Percentiles rank a stretch among this genome's conserved stretches.
These are phyloP conservation scores for Lepraria neglecta DNA, from an alignment of 495 filamentous ascomycete species.

Conservation along the genomic window DNA sequence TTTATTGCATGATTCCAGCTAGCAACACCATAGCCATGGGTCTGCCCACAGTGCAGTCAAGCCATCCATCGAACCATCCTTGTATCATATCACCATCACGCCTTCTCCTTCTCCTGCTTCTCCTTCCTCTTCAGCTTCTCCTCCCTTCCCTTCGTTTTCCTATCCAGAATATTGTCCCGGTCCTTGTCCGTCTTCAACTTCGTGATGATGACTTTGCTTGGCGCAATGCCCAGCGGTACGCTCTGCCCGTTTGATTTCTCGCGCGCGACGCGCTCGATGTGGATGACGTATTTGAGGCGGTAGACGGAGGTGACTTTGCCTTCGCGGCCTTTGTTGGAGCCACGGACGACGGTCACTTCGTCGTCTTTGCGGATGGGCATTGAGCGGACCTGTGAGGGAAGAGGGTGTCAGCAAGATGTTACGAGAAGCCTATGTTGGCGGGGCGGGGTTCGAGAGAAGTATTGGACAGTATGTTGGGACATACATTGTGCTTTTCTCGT, in stretches of 20 bases:
- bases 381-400: slow-evolving; percentile 66
- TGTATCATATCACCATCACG: slow-evolving; percentile 2
- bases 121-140: slow-evolving; percentile 25
- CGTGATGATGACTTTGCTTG: slow-evolving; percentile 90
- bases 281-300: slow-evolving; percentile 93
- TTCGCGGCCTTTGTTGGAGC: slow-evolving; percentile 88
- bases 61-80: not conserved
- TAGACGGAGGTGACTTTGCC: slow-evolving; percentile 85
- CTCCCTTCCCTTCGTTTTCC: slow-evolving; percentile 72
- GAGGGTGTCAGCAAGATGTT: not conserved
- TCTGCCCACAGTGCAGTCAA: not conserved
- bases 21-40: not conserved
- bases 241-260: slow-evolving; percentile 93
- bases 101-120: slow-evolving; percentile 8
- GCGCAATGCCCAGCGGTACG: slow-evolving; percentile 81
- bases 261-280: slow-evolving; percentile 84
- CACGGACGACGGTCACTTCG: slow-evolving; percentile 83
- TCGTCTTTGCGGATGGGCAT: slow-evolving; percentile 98
- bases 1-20: slow-evolving; percentile 6
- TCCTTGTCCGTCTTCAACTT: slow-evolving; percentile 99
- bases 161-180: slow-evolving; percentile 86
- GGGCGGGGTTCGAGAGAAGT: not conserved
- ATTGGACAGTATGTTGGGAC: slow-evolving; percentile 27
- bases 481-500: slow-evolving; percentile 88
- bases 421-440: no score